Conservation (phyloP, 2,329 filamentous ascomycete species). For the Botrytis fabae region DNA sequence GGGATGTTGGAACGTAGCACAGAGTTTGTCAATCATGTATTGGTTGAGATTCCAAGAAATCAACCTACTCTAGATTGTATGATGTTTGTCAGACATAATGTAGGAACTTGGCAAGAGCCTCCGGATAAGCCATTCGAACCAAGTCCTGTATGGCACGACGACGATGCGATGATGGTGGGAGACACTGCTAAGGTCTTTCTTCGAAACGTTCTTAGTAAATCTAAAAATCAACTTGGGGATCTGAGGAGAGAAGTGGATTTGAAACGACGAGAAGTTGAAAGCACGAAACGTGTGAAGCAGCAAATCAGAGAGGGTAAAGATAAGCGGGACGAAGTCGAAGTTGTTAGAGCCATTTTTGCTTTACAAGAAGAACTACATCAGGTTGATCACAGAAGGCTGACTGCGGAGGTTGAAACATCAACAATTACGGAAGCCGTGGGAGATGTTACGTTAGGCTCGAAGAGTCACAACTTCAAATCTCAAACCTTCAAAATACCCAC, state of each 20-base stretch:
- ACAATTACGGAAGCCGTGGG: constrained; percentile 91
- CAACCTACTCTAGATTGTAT: constrained; percentile 87
- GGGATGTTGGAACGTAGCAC: constrained; percentile 73
- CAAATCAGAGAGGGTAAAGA: constrained; percentile 80
- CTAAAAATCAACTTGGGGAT: constrained; percentile 79
- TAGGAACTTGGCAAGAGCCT: constrained; percentile 79
- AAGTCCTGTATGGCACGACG: constrained; percentile 95
- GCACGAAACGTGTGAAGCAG: constrained; percentile 70
- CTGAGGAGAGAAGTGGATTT: constrained; percentile 80
- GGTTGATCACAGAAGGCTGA: constrained; percentile 78
- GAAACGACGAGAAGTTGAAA: constrained; percentile 82
- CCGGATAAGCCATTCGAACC: constrained; percentile 84
- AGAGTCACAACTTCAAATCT: constrained; percentile 97
- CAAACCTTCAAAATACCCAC: constrained; percentile 99
- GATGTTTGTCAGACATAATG: constrained; percentile 97
- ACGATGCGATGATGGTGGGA: constrained; percentile 81
- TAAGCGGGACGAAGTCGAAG: constrained; percentile 82
- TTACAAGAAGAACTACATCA: constrained; percentile 84
- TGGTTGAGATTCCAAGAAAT: constrained; percentile 82
- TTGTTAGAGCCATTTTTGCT: constrained; percentile 79
- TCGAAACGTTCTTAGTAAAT: constrained; percentile 88
- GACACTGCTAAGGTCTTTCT: constrained; percentile 86
- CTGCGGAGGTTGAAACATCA: constrained; percentile 87
- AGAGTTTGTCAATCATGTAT: constrained; percentile 69
- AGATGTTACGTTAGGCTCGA: constrained; percentile 87